phyloP scores from a whole-genome alignment of 495 filamentous ascomycete species.

The Margaritispora aquatica region DNA sequence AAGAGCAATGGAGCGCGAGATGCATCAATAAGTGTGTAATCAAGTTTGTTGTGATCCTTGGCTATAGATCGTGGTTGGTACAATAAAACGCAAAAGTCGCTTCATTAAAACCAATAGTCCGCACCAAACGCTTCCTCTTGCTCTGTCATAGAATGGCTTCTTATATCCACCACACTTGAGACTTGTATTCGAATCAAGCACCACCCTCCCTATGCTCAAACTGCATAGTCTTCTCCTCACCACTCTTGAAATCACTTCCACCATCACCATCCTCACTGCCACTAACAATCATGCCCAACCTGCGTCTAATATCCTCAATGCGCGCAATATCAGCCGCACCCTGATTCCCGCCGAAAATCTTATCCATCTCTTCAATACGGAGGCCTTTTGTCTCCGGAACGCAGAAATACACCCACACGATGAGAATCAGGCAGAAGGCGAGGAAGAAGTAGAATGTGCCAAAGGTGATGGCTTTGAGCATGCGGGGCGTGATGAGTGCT shows the following conservation, averaged over 20 bases:
- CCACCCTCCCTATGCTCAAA: neutral
- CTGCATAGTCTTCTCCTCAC: neutral
- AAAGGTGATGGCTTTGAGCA: slow-evolving; percentile 14
- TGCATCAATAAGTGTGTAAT: too few species aligned
- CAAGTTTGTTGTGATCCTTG: too few species aligned
- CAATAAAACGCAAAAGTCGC: too few species aligned
- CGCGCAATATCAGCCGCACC: slow-evolving; percentile 5
- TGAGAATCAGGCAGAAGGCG: slow-evolving; percentile 51
- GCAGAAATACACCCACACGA: slow-evolving; percentile 52
- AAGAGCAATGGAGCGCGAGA: too few species aligned
- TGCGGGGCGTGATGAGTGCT: slow-evolving; percentile 9
- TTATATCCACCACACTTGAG: too few species aligned
- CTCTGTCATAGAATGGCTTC: too few species aligned
- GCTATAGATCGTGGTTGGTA: too few species aligned
- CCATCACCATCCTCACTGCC: neutral
- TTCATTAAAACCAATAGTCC: too few species aligned
- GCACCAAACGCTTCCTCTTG: too few species aligned
- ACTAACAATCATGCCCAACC: neutral
- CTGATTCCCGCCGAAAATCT: slow-evolving; percentile 44
- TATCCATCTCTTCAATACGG: slow-evolving; percentile 58
- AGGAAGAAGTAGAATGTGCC: slow-evolving; percentile 64
- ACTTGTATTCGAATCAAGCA: too few species aligned
- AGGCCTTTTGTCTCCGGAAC: slow-evolving; percentile 64
- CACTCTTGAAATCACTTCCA: neutral
- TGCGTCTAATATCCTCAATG: slow-evolving; percentile 4